Conservation (phyloP, 305 asterid genomes). For the Salvia sclarea region DNA sequence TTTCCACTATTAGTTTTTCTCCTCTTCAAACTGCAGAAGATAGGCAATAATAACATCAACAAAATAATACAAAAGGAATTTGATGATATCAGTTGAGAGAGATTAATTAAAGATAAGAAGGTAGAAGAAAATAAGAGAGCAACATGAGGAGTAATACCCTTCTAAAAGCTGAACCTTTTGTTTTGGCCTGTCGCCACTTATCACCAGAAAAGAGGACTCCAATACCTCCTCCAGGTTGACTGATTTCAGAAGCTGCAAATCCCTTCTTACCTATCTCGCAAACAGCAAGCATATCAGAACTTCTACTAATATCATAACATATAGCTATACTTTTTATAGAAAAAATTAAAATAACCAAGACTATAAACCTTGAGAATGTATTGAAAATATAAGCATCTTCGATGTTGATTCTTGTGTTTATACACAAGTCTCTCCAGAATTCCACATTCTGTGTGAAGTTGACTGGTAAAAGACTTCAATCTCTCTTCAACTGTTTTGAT, state of each 20-base stretch:
- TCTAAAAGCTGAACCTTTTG: conserved; percentile 84
- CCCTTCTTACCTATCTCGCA: conserved; percentile 70
- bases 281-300: conserved; percentile 1
- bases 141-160: conserved; percentile 41
- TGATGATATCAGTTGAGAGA: neutral
- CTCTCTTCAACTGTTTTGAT: conserved; percentile 58
- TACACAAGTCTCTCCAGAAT: conserved; percentile 81
- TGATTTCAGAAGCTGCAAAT: conserved; percentile 69
- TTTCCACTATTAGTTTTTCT: conserved; percentile 55
- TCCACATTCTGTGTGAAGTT: conserved; percentile 67
- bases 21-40: conserved; percentile 71
- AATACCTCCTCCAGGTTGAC: conserved; percentile 71
- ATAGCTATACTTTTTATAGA: neutral
- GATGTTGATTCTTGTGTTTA: conserved; percentile 89
- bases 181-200: conserved; percentile 75
- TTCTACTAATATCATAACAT: neutral
- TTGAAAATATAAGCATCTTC: conserved; percentile 79
- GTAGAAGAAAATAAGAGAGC: neutral
- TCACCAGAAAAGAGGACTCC: conserved; percentile 63
- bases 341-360: neutral
- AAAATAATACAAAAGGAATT: neutral
- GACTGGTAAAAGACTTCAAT: conserved; percentile 59
- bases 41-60: neutral
- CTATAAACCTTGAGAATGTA: conserved; percentile 64
- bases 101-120: neutral